Base-by-base conservation (phyloP, 768 basidiomycete species). In the Boletus subcaerulescens region DNA sequence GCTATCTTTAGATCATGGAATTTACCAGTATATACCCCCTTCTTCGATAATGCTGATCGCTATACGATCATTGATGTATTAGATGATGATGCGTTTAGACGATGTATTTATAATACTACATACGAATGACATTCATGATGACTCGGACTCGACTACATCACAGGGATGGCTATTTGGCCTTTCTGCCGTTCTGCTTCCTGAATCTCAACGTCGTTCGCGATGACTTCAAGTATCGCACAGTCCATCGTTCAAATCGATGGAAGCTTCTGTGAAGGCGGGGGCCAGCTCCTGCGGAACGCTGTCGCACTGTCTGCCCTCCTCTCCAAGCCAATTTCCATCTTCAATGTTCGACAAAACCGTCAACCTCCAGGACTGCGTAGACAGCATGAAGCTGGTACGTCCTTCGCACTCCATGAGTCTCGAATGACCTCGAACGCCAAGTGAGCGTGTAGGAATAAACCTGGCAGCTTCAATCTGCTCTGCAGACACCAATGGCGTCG, bases 241-340 rank as follows among this genome's bases (percentile, higher is more conserved):
- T 24, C 36, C 32, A 14, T 53, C 41, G 50, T 67, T n/a, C 56
- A 65, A n/a, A 65, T 79, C 20, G 78, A 79, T 51, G 79, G 79
- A 33, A 72, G 76, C 53, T 71, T 72, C 45, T 69, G 78, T 26
- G 79, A 80, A 61, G 79, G 79, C 20, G 88, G 89, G 2, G 89
- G 89, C 0, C 89, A 91, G 61, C 80, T 91, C 38, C 71, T 91
- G 26, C 82, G 89, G 45, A 89, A 88, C 60, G 73, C 85, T 0
- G 76, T 87, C 33, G 75, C 86, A 2, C 71, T 90, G 35, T 81
- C 89, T n/a, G 80, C 82, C 10, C 72, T 91, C 17, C 74, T 89
- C 15, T 71, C 71, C n/a, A 84, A 77, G 53, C 81, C 85, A 2
- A 73, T 90, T 26, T 71, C 73, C 5, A 81, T 91, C 45, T 66